Percentiles rank a stretch among this genome's conserved stretches.
phyloP scores from a whole-genome alignment of 768 basidiomycete species.

The Auricularia sp. region DNA sequence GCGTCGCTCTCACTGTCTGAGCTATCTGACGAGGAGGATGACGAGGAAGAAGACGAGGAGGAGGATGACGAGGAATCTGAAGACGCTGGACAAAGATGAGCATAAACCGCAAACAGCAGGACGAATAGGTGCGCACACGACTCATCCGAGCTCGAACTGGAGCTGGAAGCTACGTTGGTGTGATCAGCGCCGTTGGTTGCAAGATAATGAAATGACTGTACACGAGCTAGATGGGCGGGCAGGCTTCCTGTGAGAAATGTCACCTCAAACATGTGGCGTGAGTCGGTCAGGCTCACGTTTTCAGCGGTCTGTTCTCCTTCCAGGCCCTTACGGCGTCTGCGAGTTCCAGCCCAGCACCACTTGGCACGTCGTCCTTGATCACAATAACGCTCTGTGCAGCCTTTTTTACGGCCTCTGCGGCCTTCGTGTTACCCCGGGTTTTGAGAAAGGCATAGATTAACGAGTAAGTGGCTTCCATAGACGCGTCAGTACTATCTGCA shows the following conservation, averaged over 20 bases:
- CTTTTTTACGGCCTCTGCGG: constrained; percentile 63
- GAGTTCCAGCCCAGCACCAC: constrained; percentile 39
- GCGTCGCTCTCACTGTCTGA: neutral
- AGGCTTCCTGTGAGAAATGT: constrained; percentile 1
- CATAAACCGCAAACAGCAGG: neutral
- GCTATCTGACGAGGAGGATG: constrained; percentile 9
- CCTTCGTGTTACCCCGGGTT: constrained; percentile 55
- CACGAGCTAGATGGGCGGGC: constrained; percentile 6
- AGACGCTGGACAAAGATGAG: constrained; percentile 3
- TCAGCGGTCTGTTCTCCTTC: constrained; percentile 31
- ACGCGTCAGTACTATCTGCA: neutral
- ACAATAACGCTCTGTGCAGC: constrained; percentile 54
- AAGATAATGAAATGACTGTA: no score
- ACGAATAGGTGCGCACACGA: neutral
- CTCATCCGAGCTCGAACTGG: constrained; percentile 13
- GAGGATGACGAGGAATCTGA: neutral
- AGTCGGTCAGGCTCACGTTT: constrained; percentile 9
- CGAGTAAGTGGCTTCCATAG: constrained; percentile 54
- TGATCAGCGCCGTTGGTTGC: no score
- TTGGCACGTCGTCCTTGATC: constrained; percentile 42
- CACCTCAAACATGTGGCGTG: constrained; percentile 3
- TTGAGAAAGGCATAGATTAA: constrained; percentile 65
- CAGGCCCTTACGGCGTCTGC: constrained; percentile 59
- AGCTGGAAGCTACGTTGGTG: constrained; percentile 16
- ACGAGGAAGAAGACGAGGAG: constrained; percentile 15